phyloP scores from a whole-genome alignment of 1,284 basidiomycete species.

The Neotropicomus parvogracilis region DNA sequence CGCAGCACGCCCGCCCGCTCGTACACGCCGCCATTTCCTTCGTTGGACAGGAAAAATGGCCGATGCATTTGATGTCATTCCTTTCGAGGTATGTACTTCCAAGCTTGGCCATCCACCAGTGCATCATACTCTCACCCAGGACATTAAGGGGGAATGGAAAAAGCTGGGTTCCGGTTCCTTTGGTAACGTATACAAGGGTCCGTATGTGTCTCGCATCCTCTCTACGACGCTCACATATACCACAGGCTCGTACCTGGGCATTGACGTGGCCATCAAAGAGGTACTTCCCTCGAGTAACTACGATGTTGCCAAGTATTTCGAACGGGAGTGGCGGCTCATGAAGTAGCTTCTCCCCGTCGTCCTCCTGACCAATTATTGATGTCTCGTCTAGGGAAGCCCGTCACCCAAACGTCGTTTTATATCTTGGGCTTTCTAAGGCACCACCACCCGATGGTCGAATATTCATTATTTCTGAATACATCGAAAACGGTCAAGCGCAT shows the following conservation, averaged over 20 bases:
- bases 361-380: constrained; percentile 7
- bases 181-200: constrained; percentile 89
- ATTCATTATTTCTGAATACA: constrained; percentile 87
- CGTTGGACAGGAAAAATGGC: constrained; percentile 29
- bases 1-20: constrained; percentile 1
- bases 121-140: constrained; percentile 43
- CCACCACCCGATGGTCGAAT: constrained; percentile 80
- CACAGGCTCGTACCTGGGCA: constrained; percentile 84
- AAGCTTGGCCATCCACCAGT: background rate
- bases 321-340: constrained; percentile 96
- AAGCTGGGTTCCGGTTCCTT: constrained; percentile 89
- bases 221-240: constrained; percentile 5
- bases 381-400: constrained; percentile 58
- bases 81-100: constrained; percentile 56
- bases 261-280: constrained; percentile 96
- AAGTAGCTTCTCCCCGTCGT: constrained; percentile 43
- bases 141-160: constrained; percentile 85
- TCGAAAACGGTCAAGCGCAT: constrained; percentile 59
- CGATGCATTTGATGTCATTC: constrained; percentile 80
- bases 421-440: constrained; percentile 88
- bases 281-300: constrained; percentile 86
- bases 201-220: constrained; percentile 5
- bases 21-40: background rate
- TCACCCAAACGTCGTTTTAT: constrained; percentile 92
- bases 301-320: constrained; percentile 96